Base-by-base conservation (phyloP, 768 basidiomycete species). In the Xerocomus brunneocitrinus region DNA sequence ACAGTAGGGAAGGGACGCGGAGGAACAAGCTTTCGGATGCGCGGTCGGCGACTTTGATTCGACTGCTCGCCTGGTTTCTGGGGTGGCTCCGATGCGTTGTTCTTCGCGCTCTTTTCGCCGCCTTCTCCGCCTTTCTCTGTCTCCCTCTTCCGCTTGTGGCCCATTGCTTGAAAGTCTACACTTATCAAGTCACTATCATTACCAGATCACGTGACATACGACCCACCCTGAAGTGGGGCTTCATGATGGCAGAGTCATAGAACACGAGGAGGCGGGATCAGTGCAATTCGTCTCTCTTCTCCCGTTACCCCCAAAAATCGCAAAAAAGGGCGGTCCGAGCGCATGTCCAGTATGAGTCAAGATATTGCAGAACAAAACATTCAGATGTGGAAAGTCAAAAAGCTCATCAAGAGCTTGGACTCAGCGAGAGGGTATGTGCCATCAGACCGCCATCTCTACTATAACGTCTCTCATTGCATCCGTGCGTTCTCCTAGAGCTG, bases 361-460 rank as follows among this genome's bases (percentile, higher is more conserved):
- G 89, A 90, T 70, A 73, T 73, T 59, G 91, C 91, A 69, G 92
- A 95, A 76, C 90, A 93, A 76, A 95, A 94, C 70, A 95, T 94
- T 68, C 90, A 92, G 80, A 90, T 94, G 85, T 89, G 91, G 95
- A 94, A 97, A 76, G 87, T 95, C 74, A 94, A 95, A 79, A 98
- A 97, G 77, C 90, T 98, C 75, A 93, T 99, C 78, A 94, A 93
- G 81, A 94, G 91, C 74, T 84, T 98, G 74, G 91, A 98, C 70
- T 78, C 86, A 47, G 94, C 97, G 54, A 83, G 62, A 50, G 73
- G 73, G 72, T 72, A 52, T 43, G 65, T 57, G 3, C 32, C 31
- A 25, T 47, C 39, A 49, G 25, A 32, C 19, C 39, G 14, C 40
- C 27, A 12, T 25, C 24, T 50, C 28, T 25, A 8, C 47, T 31